Conservation (phyloP, 176 grass and related monocot genomes). For the Musa acuminata region DNA sequence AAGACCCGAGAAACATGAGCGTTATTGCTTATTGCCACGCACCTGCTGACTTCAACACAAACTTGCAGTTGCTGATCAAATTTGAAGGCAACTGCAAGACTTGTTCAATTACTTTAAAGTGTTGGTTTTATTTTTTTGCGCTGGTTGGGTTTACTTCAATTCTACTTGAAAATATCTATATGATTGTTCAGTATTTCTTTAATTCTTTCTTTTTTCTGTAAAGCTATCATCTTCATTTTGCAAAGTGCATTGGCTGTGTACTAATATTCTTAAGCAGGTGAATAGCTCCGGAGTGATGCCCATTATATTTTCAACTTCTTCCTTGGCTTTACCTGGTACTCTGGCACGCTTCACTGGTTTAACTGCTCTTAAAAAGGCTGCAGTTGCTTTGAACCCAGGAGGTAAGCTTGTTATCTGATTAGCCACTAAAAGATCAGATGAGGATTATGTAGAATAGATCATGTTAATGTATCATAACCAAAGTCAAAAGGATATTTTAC, state of each 20-base stretch:
- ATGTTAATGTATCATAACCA: too few species aligned
- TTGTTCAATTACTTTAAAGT: neutral
- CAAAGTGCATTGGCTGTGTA: neutral
- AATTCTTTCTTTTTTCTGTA: slow-evolving; percentile 6
- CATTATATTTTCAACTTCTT: slow-evolving; percentile 98
- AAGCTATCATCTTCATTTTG: slow-evolving; percentile 14
- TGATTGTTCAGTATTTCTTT: neutral
- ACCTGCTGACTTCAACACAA: neutral
- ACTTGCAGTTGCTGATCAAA: neutral
- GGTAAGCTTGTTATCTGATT: slow-evolving; percentile 37
- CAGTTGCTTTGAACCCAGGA: slow-evolving; percentile 77
- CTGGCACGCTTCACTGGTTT: slow-evolving; percentile 90
- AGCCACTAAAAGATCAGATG: neutral
- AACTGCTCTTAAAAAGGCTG: slow-evolving; percentile 75
- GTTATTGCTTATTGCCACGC: too few species aligned
- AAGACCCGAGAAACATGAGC: too few species aligned
- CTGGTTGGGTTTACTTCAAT: slow-evolving; percentile 16
- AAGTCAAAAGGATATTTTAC: neutral
- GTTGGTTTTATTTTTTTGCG: neutral
- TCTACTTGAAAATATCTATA: neutral
- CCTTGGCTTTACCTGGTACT: slow-evolving; percentile 87
- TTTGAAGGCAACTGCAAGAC: neutral
- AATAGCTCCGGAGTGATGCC: slow-evolving; percentile 99
- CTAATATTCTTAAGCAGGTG: slow-evolving; percentile 42
- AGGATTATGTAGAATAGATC: too few species aligned